Percentiles rank a stretch among this genome's conserved stretches.
These are phyloP conservation scores for Chytriomyces sp. DNA, from an alignment of 192 early-diverging fungal species.

Conservation along the genomic window DNA sequence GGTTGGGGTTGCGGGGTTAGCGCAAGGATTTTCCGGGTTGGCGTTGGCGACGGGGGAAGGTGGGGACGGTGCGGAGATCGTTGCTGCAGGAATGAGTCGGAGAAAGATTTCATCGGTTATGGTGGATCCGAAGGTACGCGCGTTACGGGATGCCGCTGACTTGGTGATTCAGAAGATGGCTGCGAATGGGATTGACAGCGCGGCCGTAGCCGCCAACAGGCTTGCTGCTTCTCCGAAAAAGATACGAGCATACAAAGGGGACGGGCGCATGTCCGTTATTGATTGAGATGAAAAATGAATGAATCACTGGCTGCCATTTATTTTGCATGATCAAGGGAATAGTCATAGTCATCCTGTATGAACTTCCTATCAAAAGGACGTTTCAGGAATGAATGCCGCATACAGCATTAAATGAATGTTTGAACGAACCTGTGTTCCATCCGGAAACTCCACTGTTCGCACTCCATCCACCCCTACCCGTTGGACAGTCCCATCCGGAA, in stretches of 20 bases:
- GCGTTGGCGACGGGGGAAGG: background rate
- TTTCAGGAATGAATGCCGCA: too few species aligned
- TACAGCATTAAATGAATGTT: too few species aligned
- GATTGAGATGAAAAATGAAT: too few species aligned
- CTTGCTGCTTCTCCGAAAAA: background rate
- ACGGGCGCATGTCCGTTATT: background rate
- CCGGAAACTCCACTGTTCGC: conserved; percentile 26
- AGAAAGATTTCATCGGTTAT: background rate
- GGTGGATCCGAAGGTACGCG: conserved; percentile 6
- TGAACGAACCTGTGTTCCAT: too few species aligned
- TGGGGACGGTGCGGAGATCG: background rate
- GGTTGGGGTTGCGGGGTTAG: background rate
- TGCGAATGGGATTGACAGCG: background rate
- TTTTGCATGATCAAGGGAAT: too few species aligned
- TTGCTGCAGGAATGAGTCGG: background rate
- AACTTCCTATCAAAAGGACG: too few species aligned
- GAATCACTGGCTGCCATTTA: too few species aligned
- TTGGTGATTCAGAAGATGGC: background rate
- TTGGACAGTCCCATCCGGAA: conserved; percentile 33
- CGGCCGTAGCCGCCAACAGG: background rate
- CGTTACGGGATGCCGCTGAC: conserved; percentile 11
- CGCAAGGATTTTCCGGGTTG: background rate
- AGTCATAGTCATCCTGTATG: too few species aligned
- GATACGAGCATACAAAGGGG: conserved; percentile 1
- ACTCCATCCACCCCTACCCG: conserved; percentile 9